A percentile compares a stretch with the other conserved stretches of the same genome.
These are phyloP conservation scores for Lactarius psammicola DNA, from an alignment of 768 basidiomycete genomes.

Conservation along the genomic window DNA sequence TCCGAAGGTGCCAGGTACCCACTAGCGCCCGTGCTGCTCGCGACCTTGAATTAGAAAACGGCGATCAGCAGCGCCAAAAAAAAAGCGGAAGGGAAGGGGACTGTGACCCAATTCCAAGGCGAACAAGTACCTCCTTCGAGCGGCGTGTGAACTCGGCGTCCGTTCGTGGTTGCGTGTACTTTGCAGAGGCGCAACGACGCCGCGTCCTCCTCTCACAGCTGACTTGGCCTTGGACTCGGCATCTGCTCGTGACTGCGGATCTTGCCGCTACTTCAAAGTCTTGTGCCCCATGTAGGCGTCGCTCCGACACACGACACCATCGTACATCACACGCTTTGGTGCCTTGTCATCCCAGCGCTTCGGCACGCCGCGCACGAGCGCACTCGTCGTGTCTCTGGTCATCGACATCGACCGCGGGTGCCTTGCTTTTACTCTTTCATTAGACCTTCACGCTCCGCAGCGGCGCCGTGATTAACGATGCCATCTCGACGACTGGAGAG, in stretches of 20 bases:
- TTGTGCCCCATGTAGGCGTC: conserved; percentile 56
- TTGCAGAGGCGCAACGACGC: conserved; percentile 39
- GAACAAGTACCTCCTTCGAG: conserved; percentile 58
- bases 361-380: background rate
- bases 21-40: conserved; percentile 64
- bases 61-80: background rate
- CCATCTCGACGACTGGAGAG: conserved; percentile 10
- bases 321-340: conserved; percentile 19
- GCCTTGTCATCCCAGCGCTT: conserved; percentile 5
- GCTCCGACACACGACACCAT: conserved; percentile 57
- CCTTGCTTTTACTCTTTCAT: conserved; percentile 18
- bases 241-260: background rate
- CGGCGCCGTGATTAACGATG: conserved; percentile 3
- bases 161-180: conserved; percentile 47
- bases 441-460: conserved; percentile 10
- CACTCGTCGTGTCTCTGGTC: conserved; percentile 12
- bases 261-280: conserved; percentile 29
- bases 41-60: conserved; percentile 49
- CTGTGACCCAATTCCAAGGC: background rate
- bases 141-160: conserved; percentile 65
- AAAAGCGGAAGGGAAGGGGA: conserved; percentile 1
- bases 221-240: background rate
- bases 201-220: conserved; percentile 32
- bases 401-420: conserved; percentile 4
- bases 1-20: conserved; percentile 68